phyloP scores from a whole-genome alignment of 805 yeast genomes.

The Candida vaughaniae region DNA sequence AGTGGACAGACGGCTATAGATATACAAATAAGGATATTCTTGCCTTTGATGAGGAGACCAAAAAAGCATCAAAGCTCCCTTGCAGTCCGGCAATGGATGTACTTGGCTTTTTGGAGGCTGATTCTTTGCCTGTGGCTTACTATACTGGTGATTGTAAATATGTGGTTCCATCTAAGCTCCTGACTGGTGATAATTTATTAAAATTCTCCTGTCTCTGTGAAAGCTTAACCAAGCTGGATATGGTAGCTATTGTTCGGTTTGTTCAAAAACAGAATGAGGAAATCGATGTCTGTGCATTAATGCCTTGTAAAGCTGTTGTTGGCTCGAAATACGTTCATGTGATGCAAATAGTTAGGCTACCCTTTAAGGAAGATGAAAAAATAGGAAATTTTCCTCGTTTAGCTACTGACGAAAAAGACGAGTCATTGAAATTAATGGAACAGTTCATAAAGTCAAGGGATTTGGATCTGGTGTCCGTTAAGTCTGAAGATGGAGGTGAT shows the following conservation, averaged over 20 bases:
- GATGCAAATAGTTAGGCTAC: constrained; percentile 55
- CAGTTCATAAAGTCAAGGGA: constrained; percentile 25
- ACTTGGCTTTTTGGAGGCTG: constrained; percentile 53
- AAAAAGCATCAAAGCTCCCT: constrained; percentile 40
- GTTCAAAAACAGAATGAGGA: constrained; percentile 52
- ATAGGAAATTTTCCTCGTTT: constrained; percentile 50
- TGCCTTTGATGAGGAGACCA: constrained; percentile 49
- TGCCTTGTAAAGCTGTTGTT: constrained; percentile 37
- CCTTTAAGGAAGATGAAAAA: constrained; percentile 74
- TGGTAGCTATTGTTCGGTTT: constrained; percentile 61
- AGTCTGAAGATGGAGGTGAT: neutral
- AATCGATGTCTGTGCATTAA: constrained; percentile 50
- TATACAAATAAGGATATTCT: constrained; percentile 54
- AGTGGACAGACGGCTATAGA: constrained; percentile 58
- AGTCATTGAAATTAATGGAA: constrained; percentile 28
- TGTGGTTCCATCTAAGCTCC: constrained; percentile 42
- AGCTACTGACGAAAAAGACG: constrained; percentile 7
- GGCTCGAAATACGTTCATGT: constrained; percentile 25
- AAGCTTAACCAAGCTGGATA: constrained; percentile 47
- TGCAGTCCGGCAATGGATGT: constrained; percentile 60
- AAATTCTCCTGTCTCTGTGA: constrained; percentile 38
- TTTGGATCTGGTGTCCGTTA: constrained; percentile 16
- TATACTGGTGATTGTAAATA: constrained; percentile 58
- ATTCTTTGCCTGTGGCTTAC: constrained; percentile 55
- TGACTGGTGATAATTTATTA: constrained; percentile 25